Base-by-base conservation (phyloP, 371 early-diverging fungal species). In the Entomophthora muscae region DNA sequence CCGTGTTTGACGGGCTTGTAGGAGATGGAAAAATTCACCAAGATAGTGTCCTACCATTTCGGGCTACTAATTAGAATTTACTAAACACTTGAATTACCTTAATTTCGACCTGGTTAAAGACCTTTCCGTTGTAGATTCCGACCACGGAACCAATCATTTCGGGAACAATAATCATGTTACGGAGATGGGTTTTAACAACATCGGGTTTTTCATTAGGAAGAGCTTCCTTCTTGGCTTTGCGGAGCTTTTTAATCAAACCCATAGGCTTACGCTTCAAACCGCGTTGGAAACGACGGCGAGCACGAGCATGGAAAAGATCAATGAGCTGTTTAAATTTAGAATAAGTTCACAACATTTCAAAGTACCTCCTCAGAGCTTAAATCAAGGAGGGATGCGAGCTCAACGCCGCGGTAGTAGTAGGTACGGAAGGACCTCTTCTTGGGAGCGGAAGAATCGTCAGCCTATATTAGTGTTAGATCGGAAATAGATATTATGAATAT, bases 1-100 rank as follows among this genome's bases (percentile, higher is more conserved):
- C 99, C 99, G 89, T 98, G 99, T 79, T 87, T 89, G 73, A 93
- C 93, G 69, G 93, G 93, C 86, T 93, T 97, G 86, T 95, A 96
- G 68, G 98, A 77, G 76, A 96, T 89, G 71, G 89, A 89, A 86
- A n/a, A 90, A 90, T 78, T 90, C 90, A 68, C 80, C 98, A 53
- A 99, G 85, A 82, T 94, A 94, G 88, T 89, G 93, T 67, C 99
- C 99, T 75, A 98, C 84, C 99, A 99, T 99, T 78, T 99, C 99
- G 70, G 98, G 93, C 84, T 69, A 63, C n/a, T 12, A 90, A 90
- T 62, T 73, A 32, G 52, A 28, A 55, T 54, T 30, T 10, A n/a
- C 23, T 24, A 51, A 23, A 61, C 32, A 22, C 17, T 10, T 29
- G n/a, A n/a, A n/a, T n/a, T 56, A 72, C 68, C 74, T 92, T 97